A percentile compares a stretch with the other conserved stretches of the same genome.
Evolutionary conservation across 305 asterid genomes (phyloP).

Genomic region (Solanum aculeatissimum): DNA sequence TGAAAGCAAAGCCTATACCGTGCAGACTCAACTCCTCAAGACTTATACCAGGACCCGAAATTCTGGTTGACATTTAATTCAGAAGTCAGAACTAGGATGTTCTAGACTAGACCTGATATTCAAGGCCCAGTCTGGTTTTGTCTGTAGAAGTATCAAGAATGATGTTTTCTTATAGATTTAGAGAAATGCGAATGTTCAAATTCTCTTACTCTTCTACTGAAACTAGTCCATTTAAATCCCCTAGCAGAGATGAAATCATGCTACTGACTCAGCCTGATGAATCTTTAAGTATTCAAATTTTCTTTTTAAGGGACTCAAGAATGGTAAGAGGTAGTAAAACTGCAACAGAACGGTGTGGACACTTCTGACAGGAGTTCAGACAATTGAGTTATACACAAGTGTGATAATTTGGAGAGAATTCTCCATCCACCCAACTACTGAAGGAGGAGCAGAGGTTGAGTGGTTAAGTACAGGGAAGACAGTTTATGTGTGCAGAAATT

Average conservation of each 20-base stretch:
- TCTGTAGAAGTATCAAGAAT: background rate
- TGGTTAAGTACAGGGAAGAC: background rate
- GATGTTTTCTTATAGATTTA: background rate
- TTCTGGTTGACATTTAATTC: background rate
- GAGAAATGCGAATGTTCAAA: background rate
- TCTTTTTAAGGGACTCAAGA: background rate
- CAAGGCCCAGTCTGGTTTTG: background rate
- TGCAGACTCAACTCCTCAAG: background rate
- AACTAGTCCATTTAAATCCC: background rate
- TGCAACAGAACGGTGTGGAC: background rate
- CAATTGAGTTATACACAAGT: background rate
- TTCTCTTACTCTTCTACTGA: background rate
- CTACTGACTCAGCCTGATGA: background rate
- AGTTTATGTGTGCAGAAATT: background rate
- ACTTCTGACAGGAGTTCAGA: background rate
- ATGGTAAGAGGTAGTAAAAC: background rate
- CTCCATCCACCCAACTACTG: background rate
- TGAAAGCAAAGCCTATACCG: background rate
- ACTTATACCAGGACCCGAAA: background rate
- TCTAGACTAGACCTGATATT: background rate
- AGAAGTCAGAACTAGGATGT: background rate
- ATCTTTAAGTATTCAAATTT: background rate
- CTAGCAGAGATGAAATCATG: background rate
- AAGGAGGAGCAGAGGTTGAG: background rate
- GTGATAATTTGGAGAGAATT: background rate